Conservation (phyloP, 2,329 filamentous ascomycete species). For the Trichoderma endophyticum region DNA sequence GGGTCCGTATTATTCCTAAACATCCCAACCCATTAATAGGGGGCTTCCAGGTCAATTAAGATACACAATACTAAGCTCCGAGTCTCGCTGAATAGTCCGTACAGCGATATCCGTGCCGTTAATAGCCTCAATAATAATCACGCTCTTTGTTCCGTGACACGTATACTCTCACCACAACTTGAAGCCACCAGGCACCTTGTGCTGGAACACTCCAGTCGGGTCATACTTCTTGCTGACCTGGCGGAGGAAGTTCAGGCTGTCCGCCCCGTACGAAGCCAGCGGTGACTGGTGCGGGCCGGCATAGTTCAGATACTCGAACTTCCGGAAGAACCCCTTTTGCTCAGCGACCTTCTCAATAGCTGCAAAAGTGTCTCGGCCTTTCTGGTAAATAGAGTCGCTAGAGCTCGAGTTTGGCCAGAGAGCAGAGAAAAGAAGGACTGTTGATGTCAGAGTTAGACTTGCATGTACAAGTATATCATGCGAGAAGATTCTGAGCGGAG, state of each 20-base stretch:
- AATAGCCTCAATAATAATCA: not conserved
- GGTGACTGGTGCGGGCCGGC: not conserved
- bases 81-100: not conserved
- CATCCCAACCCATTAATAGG: not conserved
- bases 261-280: not conserved
- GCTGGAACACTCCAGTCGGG: conserved; percentile 33
- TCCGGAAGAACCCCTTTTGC: not conserved
- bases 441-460: not conserved
- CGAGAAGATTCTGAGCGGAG: not conserved
- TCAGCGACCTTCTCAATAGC: not conserved
- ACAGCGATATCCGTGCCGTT: not conserved
- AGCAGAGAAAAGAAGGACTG: conserved; percentile 2
- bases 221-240: conserved; percentile 33
- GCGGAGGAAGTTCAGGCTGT: not conserved
- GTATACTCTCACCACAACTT: conserved; percentile 30
- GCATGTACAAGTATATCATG: not conserved
- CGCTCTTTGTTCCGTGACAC: not conserved
- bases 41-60: not conserved
- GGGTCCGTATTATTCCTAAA: not conserved
- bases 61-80: not conserved
- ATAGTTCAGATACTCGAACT: conserved; percentile 12
- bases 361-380: not conserved
- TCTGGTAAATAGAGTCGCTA: not conserved
- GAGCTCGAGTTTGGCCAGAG: conserved; percentile 9
- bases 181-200: conserved; percentile 28